Conservation (phyloP, 2,329 filamentous ascomycete genomes). For the Venturiaceae sp. region DNA sequence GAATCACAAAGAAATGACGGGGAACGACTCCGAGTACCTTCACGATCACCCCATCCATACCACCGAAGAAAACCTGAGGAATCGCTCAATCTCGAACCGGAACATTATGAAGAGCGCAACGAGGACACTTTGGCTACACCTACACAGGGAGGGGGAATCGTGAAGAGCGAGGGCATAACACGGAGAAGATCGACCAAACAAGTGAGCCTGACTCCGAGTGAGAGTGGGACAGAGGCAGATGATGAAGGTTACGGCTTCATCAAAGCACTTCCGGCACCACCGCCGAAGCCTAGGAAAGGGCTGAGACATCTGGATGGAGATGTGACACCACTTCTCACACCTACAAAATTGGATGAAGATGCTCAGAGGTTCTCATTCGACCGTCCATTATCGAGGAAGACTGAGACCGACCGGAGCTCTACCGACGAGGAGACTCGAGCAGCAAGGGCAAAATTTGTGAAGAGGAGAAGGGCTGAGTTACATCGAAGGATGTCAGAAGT, state of each 20-base stretch:
- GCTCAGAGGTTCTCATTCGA: slow-evolving; percentile 20
- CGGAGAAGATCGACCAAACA: background rate
- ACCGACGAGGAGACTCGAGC: slow-evolving; percentile 26
- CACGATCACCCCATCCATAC: slow-evolving; percentile 6
- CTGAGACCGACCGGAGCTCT: slow-evolving; percentile 11
- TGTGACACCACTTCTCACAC: slow-evolving; percentile 32
- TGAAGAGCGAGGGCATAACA: background rate
- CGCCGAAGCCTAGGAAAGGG: slow-evolving; percentile 65
- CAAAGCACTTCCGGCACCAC: slow-evolving; percentile 74
- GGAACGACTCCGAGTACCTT: background rate
- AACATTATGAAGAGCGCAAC: background rate
- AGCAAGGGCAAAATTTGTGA: slow-evolving; percentile 61
- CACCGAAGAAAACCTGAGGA: background rate
- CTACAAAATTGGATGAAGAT: slow-evolving; percentile 37
- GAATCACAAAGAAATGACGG: background rate
- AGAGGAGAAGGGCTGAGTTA: slow-evolving; percentile 82
- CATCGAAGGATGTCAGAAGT: slow-evolving; percentile 54
- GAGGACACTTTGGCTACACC: background rate
- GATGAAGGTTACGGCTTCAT: slow-evolving; percentile 68
- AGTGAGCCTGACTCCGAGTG: slow-evolving; percentile 44
- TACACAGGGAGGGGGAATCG: background rate
- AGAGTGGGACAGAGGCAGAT: slow-evolving; percentile 90
- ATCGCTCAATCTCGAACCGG: background rate
- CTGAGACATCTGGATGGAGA: slow-evolving; percentile 40
- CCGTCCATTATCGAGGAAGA: slow-evolving; percentile 1